Evolutionary conservation across 495 filamentous ascomycete genomes (phyloP), one percentile per base, ranked within the genome.

Genomic region (Aspergillus nidulans): DNA sequence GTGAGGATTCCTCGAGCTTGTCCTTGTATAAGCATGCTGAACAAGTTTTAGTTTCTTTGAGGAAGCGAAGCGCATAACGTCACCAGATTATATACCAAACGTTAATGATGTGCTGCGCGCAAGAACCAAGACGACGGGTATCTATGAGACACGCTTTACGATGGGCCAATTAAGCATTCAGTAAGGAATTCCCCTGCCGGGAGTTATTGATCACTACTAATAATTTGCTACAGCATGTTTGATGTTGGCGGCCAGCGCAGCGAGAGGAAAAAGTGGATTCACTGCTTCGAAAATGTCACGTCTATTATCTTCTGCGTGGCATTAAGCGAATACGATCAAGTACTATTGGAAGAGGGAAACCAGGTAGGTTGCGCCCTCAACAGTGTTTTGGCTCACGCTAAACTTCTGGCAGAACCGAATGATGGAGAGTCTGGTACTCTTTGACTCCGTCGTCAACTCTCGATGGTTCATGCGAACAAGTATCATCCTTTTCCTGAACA

Each of bases 251-350:
- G 94, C 28, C 94, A 98, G 74, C 78, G 94, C 61, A 96, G 91
- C 69, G 94, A 98, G 69, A 84, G 94, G 50, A 98, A 98, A 75
- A 98, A 98, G 73, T 98, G 94, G 94, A 98, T 98, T 63, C 94
- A 98, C 74, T 98, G 94, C 77, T 98, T 98, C 68, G 94, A 98
- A 69, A 96, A 97, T 60, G 94, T 98, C 59, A 98, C 94, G 9
- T 98, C 94, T n/a, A 98, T 98, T 70, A 97, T 98, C 63, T 98
- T 98, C 76, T 97, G 94, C 62, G 94, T 98, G 41, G 95, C 94
- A 18, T 76, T 98, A 60, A 97, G 95, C 78, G 94, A 98, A 70
- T 98, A 98, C 69, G 94, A 98, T 65, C 94, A 98, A 71, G 91
- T 95, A 8, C 77, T 98, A 45, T 78, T 97, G 34, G 95, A 98